Percentiles rank a stretch among this genome's conserved stretches.
These are phyloP conservation scores for Monilinia polystroma DNA, from an alignment of 2,329 filamentous ascomycete species.

Conservation along the genomic window DNA sequence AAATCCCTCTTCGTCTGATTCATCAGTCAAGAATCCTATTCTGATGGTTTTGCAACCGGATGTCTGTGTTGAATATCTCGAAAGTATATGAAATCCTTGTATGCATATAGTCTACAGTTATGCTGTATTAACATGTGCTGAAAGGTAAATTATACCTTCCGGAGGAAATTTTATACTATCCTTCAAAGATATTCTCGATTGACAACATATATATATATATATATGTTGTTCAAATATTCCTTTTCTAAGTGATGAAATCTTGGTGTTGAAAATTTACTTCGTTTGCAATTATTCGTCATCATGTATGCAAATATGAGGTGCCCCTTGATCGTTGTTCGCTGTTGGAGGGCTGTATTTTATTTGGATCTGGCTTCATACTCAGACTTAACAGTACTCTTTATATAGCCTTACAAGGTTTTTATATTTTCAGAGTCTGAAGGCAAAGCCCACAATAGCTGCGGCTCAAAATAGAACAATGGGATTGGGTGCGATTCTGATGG, in stretches of 20 bases:
- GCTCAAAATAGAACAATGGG: conserved; percentile 10
- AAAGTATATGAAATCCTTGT: no score
- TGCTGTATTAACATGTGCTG: conserved; percentile 92
- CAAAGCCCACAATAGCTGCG: neutral
- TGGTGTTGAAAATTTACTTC: neutral
- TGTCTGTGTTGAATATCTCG: conserved; percentile 64
- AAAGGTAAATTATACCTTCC: conserved; percentile 62
- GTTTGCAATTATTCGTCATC: neutral
- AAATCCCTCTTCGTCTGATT: conserved; percentile 70
- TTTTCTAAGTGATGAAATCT: neutral
- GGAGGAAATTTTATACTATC: neutral
- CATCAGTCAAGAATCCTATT: conserved; percentile 98
- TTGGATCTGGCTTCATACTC: neutral
- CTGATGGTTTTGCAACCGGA: conserved; percentile 96
- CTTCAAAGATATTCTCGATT: neutral
- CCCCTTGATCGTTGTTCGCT: neutral
- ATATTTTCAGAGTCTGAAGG: neutral
- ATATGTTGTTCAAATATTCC: neutral
- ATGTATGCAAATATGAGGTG: neutral
- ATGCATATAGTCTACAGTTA: no score
- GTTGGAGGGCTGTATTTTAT: neutral
- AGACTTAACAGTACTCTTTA: neutral
- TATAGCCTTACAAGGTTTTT: neutral
- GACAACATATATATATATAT: neutral
- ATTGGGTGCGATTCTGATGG: conserved; percentile 9